Base-by-base conservation (phyloP, 352 stramenopile genomes). In the Globisporangium viniferum region DNA sequence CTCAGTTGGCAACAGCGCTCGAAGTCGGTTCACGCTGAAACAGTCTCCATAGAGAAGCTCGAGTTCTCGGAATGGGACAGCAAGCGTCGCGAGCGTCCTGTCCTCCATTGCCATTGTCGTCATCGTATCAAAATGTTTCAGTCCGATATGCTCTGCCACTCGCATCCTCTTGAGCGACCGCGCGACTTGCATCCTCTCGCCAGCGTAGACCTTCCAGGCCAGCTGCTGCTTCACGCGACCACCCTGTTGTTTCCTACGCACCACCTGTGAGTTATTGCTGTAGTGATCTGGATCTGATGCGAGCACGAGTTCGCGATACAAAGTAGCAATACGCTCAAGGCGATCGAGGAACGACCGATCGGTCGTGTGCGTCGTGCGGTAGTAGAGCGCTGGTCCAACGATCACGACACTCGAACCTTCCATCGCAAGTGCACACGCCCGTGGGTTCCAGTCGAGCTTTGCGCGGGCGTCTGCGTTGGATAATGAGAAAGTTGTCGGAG, bases 131-230 rank as follows among this genome's bases (percentile, higher is more conserved):
- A 48, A 27, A 3, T n/a, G 35, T 10, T 6, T 10, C 15, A 70
- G 22, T 36, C 49, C 35, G 36, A 46, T 27, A 73, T 65, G 41
- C 53, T 64, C 44, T 39, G 44, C 41, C 48, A 51, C 66, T 8
- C 62, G 15, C 57, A 78, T 72, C 31, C 75, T 71, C 59, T 88
- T 77, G 18, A 88, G 46, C 22, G 15, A 39, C 0, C 73, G 73
- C 3, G 80, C 72, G 3, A 76, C 69, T 58, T 86, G 74, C 39
- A 90, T 73, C 2, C 79, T 69, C 39, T 89, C 73, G 4, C 78
- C 77, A 0, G 84, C 82, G 14, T 79, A 79, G 36, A 86, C 65
- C 22, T 91, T 92, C 84, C 84, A 92, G 4, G 76, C 68, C 1
- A 92, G 64, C 33, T 82, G 77, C 48, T 86, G 82, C 5, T 77